Percentiles rank a stretch among this genome's conserved stretches.
Conservation (phyloP, 1,139 yeast genomes). For the Candida glucosophila region DNA sequence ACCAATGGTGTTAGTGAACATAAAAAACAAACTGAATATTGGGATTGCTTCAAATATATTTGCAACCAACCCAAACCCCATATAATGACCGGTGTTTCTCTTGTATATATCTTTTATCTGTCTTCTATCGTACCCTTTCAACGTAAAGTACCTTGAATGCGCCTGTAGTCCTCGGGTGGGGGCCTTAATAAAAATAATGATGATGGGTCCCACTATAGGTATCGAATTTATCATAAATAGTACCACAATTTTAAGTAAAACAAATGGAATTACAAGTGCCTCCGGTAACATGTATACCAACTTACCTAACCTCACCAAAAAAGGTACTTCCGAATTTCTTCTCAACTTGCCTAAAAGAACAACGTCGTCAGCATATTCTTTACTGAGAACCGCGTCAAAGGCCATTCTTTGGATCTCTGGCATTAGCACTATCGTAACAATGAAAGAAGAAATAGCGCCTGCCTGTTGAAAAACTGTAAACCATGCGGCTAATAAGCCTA, state of each 20-base stretch:
- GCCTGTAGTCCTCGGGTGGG: conserved; percentile 49
- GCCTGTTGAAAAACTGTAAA: conserved; percentile 45
- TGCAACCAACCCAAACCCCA: conserved; percentile 53
- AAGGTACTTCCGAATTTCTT: conserved; percentile 26
- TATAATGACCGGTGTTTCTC: conserved; percentile 23
- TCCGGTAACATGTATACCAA: conserved; percentile 17
- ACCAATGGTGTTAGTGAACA: conserved; percentile 60
- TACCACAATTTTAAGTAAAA: conserved; percentile 16
- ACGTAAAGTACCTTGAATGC: conserved; percentile 52
- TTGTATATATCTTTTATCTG: conserved; percentile 23
- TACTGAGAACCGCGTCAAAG: conserved; percentile 49
- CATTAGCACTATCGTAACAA: conserved; percentile 43
- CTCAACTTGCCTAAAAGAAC: conserved; percentile 39
- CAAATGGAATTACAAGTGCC: conserved; percentile 15
- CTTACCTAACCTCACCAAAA: conserved; percentile 16
- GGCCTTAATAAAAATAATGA: conserved; percentile 47
- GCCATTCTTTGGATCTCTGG: conserved; percentile 48
- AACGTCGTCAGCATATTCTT: conserved; percentile 41
- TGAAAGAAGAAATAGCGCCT: conserved; percentile 39
- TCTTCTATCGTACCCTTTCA: conserved; percentile 44
- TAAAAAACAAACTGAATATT: conserved; percentile 47
- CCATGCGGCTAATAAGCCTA: conserved; percentile 48
- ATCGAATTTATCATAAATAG: conserved; percentile 38
- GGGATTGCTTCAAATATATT: conserved; percentile 55
- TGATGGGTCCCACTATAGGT: conserved; percentile 56